phyloP scores from a whole-genome alignment of 2,329 filamentous ascomycete species.

The Didymella glomerata region DNA sequence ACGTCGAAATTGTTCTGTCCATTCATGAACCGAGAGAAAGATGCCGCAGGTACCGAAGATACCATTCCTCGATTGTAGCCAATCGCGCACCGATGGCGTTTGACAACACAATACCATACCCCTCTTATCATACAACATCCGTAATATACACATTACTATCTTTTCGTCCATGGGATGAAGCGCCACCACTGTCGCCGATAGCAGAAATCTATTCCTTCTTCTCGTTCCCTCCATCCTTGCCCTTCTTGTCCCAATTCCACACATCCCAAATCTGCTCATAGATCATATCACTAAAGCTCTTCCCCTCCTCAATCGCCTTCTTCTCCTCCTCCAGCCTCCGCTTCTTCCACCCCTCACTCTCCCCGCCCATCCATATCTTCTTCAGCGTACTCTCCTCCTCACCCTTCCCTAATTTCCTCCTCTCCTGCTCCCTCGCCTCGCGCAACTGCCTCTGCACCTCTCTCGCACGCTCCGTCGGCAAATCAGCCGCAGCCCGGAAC shows the following conservation, averaged over 20 bases:
- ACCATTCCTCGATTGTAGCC: neutral
- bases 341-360: constrained; percentile 57
- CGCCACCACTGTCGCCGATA: neutral
- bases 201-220: constrained; percentile 33
- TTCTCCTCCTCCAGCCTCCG: constrained; percentile 56
- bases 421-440: constrained; percentile 50
- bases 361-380: constrained; percentile 52
- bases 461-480: constrained; percentile 51
- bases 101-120: too few relatives aligned
- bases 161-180: neutral
- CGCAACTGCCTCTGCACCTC: constrained; percentile 47
- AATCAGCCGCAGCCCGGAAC: constrained; percentile 20
- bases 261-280: constrained; percentile 59
- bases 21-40: neutral
- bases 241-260: constrained; percentile 56
- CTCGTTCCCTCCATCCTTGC: constrained; percentile 32
- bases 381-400: constrained; percentile 37
- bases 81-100: neutral
- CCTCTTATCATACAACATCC: constrained; percentile 16
- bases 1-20: neutral
- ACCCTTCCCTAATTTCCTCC: constrained; percentile 44
- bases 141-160: constrained; percentile 16
- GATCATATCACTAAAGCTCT: constrained; percentile 55
- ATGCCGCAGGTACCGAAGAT: neutral
- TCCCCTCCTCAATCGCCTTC: constrained; percentile 51